These are phyloP conservation scores for Taxawa tesnikishii DNA, from an alignment of 2,329 filamentous ascomycete species.

Conservation along the genomic window DNA sequence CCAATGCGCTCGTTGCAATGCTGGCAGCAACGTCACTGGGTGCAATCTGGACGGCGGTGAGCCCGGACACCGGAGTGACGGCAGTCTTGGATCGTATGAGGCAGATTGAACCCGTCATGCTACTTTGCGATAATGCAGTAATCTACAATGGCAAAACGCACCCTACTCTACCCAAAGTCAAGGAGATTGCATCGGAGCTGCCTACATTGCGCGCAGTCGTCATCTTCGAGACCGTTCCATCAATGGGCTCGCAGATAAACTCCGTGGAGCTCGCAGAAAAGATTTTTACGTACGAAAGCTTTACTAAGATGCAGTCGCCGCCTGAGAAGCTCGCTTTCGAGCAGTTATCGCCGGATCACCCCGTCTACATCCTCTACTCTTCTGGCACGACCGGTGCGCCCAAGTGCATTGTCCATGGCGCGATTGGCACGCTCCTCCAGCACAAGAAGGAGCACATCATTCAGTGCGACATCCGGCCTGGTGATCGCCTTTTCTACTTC, in stretches of 20 bases:
- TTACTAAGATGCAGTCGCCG: slow-evolving; percentile 26
- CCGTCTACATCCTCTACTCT: slow-evolving; percentile 87
- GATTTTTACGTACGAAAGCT: slow-evolving; percentile 22
- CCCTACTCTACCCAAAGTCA: slow-evolving; percentile 65
- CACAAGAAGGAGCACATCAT: slow-evolving; percentile 94
- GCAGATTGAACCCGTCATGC: slow-evolving; percentile 70
- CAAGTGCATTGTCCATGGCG: slow-evolving; percentile 90
- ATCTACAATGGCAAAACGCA: slow-evolving; percentile 88
- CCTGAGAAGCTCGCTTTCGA: slow-evolving; percentile 41
- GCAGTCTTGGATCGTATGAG: slow-evolving; percentile 77
- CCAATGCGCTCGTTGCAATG: slow-evolving; percentile 78
- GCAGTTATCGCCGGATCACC: slow-evolving; percentile 72
- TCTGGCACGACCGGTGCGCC: slow-evolving; percentile 79
- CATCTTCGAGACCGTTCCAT: slow-evolving; percentile 39
- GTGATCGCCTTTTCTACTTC: slow-evolving; percentile 77
- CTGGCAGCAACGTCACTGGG: slow-evolving; percentile 71
- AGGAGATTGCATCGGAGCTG: slow-evolving; percentile 60
- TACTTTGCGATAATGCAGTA: slow-evolving; percentile 80
- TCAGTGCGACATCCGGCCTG: slow-evolving; percentile 65
- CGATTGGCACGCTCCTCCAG: slow-evolving; percentile 79
- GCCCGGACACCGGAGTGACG: slow-evolving; percentile 81
- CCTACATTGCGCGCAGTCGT: slow-evolving; percentile 57
- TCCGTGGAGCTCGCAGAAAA: slow-evolving; percentile 14
- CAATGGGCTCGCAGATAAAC: slow-evolving; percentile 1
- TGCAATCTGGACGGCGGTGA: slow-evolving; percentile 86